Evolutionary conservation across 169 alveolate genomes (phyloP), one percentile per base, ranked within the genome.

Genomic region (Cryptosporidium viatorum): DNA sequence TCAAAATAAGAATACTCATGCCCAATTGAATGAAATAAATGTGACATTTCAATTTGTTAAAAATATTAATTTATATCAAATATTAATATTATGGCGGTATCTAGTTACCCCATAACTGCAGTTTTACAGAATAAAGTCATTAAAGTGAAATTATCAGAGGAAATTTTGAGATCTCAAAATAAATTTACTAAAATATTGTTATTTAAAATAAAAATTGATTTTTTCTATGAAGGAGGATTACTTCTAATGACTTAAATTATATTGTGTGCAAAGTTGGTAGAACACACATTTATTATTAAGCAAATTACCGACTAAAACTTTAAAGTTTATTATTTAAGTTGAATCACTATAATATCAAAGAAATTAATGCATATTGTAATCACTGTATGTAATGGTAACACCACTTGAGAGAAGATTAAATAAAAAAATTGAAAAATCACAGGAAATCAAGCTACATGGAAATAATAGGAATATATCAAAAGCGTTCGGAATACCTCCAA

Each of bases 401-500:
- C 89, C 89, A 62, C 39, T 59, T 14, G 89, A 80, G 41, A 80
- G 69, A 80, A 80, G 75, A 48, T 7, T 80, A 58, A 41, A 51
- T 12, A 43, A 73, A 48, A 59, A 80, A 74, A 33, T 0, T 59
- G 41, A 39, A 80, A 45, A 29, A 14, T 8, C 52, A 59, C 70
- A 59, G n/a, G 75, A 37, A 59, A 80, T 16, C 12, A 62, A 37
- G 29, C 14, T 52, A 80, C 10, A 43, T 43, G 89, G 41, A 39
- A 37, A 80, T 26, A 52, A 14, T 26, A 58, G 41, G n/a, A 26
- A 31, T n/a, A 62, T 43, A 29, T 43, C 71, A 41, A 80, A 67
- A 23, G 89, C 89, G 62, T 80, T 80, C 62, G 89, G 89, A 65
- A 41, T 80, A 80, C 89, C 89, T 45, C 89, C 89, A 37, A 80